Conservation (phyloP, 2,329 filamentous ascomycete species). For the Xylariaceae sp. region DNA sequence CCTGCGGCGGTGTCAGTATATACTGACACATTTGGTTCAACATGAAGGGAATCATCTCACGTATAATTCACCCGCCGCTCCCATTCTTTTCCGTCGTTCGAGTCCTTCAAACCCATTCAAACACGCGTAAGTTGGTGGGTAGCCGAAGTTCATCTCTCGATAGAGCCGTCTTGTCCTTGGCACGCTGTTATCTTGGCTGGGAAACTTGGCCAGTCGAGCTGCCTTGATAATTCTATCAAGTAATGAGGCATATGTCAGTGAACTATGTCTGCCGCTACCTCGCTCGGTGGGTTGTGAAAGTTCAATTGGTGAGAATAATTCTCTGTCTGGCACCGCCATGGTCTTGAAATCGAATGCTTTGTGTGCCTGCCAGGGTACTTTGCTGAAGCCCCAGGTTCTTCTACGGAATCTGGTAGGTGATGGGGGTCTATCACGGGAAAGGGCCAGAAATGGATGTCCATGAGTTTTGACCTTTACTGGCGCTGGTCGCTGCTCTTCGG, state of each 20-base stretch:
- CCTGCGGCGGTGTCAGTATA: background rate
- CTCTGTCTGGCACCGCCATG: background rate
- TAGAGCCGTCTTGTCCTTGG: background rate
- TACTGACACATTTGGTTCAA: background rate
- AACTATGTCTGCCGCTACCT: background rate
- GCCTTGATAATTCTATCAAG: background rate
- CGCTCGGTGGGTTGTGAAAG: background rate
- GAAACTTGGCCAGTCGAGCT: background rate
- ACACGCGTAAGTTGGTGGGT: constrained; percentile 31
- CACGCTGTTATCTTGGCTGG: background rate
- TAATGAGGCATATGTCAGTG: background rate
- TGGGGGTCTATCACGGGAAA: background rate
- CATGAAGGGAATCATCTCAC: background rate
- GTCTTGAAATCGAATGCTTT: background rate
- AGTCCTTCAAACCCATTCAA: constrained; percentile 24
- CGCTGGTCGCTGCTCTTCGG: background rate
- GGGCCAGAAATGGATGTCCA: background rate
- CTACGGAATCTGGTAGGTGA: background rate
- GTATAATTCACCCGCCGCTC: constrained; percentile 1
- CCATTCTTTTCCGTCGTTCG: background rate
- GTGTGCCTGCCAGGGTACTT: too few species aligned
- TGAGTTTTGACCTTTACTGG: background rate
- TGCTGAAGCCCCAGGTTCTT: too few species aligned
- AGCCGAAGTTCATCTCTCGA: constrained; percentile 5
- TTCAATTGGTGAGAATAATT: background rate